A percentile compares a stretch with the other conserved stretches of the same genome.
phyloP scores from a whole-genome alignment of 2,329 filamentous ascomycete species.

The Cladophialophora carrionii region DNA sequence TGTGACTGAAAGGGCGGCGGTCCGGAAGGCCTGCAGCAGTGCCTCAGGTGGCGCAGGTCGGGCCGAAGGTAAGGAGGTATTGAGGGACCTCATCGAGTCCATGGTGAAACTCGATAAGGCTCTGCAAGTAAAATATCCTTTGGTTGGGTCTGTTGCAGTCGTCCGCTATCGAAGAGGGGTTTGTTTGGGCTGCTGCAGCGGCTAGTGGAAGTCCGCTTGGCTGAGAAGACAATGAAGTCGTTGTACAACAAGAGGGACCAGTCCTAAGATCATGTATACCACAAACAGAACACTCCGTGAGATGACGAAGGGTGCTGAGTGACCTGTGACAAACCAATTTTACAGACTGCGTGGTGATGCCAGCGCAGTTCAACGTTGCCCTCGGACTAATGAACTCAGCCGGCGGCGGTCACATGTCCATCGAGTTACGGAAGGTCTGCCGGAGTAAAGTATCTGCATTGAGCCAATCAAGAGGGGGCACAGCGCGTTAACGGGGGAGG shows the following conservation, averaged over 20 bases:
- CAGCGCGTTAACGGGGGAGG: constrained; percentile 14
- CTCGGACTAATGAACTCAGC: background rate
- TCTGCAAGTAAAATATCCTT: constrained; percentile 23
- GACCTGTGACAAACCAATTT: background rate
- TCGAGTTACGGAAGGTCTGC: constrained; percentile 1
- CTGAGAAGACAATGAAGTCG: background rate
- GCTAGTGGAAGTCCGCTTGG: background rate
- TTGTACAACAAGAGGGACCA: background rate
- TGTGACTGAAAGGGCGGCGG: constrained; percentile 89
- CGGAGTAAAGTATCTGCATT: constrained; percentile 1
- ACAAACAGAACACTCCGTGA: background rate
- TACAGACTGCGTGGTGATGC: background rate
- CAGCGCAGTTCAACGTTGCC: background rate
- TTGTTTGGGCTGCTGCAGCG: constrained; percentile 1
- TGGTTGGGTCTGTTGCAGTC: background rate
- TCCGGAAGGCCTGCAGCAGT: constrained; percentile 86
- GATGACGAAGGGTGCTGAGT: background rate
- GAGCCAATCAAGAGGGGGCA: constrained; percentile 11
- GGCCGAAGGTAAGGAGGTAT: constrained; percentile 61
- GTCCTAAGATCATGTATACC: background rate
- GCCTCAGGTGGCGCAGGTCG: constrained; percentile 51
- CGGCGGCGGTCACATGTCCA: constrained; percentile 3
- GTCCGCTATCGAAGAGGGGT: background rate
- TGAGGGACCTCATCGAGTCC: constrained; percentile 68
- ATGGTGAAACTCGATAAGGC: constrained; percentile 45